These are phyloP conservation scores for Candida nanaspora DNA, from an alignment of 805 yeast genomes.

Conservation along the genomic window DNA sequence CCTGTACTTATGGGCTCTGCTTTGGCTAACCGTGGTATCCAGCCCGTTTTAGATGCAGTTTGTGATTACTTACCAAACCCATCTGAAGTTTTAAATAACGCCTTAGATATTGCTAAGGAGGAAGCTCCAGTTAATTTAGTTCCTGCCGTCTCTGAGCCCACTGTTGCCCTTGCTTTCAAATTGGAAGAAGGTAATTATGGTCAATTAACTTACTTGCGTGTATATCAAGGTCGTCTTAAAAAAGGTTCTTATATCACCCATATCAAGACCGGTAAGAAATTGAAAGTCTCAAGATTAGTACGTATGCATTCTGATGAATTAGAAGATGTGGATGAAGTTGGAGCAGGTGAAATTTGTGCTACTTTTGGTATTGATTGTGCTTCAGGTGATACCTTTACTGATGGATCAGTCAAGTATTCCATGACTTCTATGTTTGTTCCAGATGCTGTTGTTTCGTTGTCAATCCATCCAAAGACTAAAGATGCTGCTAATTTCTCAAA, in stretches of 20 bases:
- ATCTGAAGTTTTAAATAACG: conserved; percentile 84
- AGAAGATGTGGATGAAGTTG: conserved; percentile 95
- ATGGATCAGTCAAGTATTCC: conserved; percentile 69
- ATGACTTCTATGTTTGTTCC: conserved; percentile 99
- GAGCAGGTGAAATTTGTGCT: conserved; percentile 98
- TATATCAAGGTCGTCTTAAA: conserved; percentile 90
- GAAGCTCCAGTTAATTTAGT: conserved; percentile 67
- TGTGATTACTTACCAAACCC: conserved; percentile 96
- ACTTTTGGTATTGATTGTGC: conserved; percentile 98
- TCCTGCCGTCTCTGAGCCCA: conserved; percentile 70
- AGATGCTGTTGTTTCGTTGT: conserved; percentile 93
- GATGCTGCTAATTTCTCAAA: conserved; percentile 89
- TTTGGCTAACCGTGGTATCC: conserved; percentile 91
- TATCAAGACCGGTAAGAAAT: conserved; percentile 86
- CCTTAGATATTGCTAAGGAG: conserved; percentile 61
- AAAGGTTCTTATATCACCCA: conserved; percentile 88
- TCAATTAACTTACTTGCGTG: conserved; percentile 93
- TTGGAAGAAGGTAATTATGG: conserved; percentile 98
- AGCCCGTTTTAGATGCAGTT: conserved; percentile 91
- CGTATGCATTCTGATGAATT: conserved; percentile 98
- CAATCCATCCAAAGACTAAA: conserved; percentile 81
- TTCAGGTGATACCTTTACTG: conserved; percentile 96
- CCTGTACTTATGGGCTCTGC: conserved; percentile 99
- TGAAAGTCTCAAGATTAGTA: conserved; percentile 87
- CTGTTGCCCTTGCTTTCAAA: conserved; percentile 97